Evolutionary conservation across 2,329 filamentous ascomycete genomes (phyloP), one percentile per base, ranked within the genome.

Genomic region (Botrytis galanthina): DNA sequence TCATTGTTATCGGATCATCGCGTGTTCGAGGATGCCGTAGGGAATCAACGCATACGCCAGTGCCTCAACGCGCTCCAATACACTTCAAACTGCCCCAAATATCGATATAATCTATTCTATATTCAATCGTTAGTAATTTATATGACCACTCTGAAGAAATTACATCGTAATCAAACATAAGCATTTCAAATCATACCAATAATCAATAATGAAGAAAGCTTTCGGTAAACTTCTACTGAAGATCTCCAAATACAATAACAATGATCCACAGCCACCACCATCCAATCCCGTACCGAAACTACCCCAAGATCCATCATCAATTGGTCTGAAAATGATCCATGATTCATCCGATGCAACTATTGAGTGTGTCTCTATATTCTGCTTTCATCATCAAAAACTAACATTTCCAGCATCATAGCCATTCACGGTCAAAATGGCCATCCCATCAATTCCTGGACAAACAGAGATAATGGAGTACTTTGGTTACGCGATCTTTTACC

Each of bases 401-500:
- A 44, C 2, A 48, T 22, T 69, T 6, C 29, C 32, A 73, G 71
- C 59, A 42, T 73, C 32, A 73, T 73, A 59, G 71, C 71, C n/a
- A 60, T 70, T 44, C 71, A 73, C n/a, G 71, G 64, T 14, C 64
- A 61, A 32, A 61, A 61, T 26, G 71, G 71, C 10, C 71, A 73
- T 51, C 39, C 39, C 18, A 48, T 39, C 7, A 42, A 73, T 26
- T 73, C 46, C 18, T 73, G 71, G 71, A 73, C 64, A 12, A 26
- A 73, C 10, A 22, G 29, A 29, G 64, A 42, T 26, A 70, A 32
- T 62, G 54, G 39, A 26, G n/a, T 62, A 35, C 44, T 73, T 46
- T 73, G 64, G 71, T 26, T 73, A 20, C 48, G 57, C 18, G 71
- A 73, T 67, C 54, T 73, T 26, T 44, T 73, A 20, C 71, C 71